Evolutionary conservation across 2,329 filamentous ascomycete species (phyloP).

Genomic region (Teratosphaeria pseudoeucalypti): DNA sequence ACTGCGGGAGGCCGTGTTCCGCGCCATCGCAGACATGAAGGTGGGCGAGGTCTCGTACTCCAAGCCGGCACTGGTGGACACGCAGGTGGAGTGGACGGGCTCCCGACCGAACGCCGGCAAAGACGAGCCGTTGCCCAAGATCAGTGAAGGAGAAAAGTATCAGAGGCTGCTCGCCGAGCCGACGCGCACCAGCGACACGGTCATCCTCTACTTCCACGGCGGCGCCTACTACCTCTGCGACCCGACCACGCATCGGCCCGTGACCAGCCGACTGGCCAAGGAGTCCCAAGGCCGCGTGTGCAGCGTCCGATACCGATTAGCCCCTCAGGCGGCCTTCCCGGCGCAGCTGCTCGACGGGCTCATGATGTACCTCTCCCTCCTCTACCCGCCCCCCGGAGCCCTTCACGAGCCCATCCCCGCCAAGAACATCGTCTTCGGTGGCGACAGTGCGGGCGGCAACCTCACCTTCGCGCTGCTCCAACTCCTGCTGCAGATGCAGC

Average conservation of each 20-base stretch:
- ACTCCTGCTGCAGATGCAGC: conserved; percentile 54
- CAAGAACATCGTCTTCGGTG: conserved; percentile 57
- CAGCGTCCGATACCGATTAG: conserved; percentile 63
- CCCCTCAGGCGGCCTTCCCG: conserved; percentile 66
- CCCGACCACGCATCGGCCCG: conserved; percentile 53
- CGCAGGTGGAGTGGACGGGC: conserved; percentile 69
- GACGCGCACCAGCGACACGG: conserved; percentile 42
- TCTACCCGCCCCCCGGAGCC: conserved; percentile 60
- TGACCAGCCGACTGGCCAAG: conserved; percentile 53
- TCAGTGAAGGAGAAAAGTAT: conserved; percentile 57
- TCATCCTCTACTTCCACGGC: conserved; percentile 65
- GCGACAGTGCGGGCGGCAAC: conserved; percentile 69
- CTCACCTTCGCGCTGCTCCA: conserved; percentile 58
- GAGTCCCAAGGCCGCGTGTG: conserved; percentile 58
- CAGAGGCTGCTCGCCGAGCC: conserved; percentile 57
- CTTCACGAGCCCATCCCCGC: conserved; percentile 57
- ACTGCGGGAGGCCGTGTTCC: conserved; percentile 47
- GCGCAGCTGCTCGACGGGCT: conserved; percentile 63
- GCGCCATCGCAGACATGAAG: conserved; percentile 47
- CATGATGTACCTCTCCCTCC: conserved; percentile 59
- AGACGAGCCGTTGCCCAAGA: conserved; percentile 41
- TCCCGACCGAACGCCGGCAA: conserved; percentile 47
- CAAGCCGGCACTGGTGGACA: conserved; percentile 44
- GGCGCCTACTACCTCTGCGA: conserved; percentile 66
- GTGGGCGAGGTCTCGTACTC: conserved; percentile 29